Conservation (phyloP, 768 basidiomycete species). For the Lactarius vividus region DNA sequence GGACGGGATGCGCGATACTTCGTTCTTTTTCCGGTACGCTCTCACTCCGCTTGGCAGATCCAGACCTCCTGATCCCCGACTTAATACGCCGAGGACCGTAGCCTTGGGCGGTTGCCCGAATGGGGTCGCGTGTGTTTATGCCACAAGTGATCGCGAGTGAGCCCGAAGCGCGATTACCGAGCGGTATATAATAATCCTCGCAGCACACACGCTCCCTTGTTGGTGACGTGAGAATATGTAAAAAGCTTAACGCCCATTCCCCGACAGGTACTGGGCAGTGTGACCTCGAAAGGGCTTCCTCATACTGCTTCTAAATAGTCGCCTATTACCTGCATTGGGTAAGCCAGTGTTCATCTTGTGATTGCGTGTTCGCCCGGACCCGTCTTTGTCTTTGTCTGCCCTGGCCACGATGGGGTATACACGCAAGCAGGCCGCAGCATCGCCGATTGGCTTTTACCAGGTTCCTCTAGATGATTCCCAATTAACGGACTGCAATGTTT, state of each 20-base stretch:
- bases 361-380: constrained; percentile 16
- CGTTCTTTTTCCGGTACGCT: neutral
- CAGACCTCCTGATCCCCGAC: constrained; percentile 10
- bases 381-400: constrained; percentile 11
- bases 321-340: constrained; percentile 20
- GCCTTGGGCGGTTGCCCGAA: neutral
- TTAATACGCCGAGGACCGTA: constrained; percentile 7
- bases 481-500: constrained; percentile 21
- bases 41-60: neutral
- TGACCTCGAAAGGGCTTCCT: constrained; percentile 19
- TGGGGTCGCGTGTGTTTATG: neutral
- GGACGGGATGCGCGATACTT: neutral
- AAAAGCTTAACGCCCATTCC: constrained; percentile 25
- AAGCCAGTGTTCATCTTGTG: constrained; percentile 22
- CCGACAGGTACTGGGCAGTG: constrained; percentile 18
- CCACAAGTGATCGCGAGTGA: neutral
- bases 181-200: constrained; percentile 2
- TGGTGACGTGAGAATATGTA: constrained; percentile 25
- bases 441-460: constrained; percentile 19
- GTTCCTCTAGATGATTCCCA: constrained; percentile 25
- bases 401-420: constrained; percentile 13
- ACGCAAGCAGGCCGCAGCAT: constrained; percentile 16
- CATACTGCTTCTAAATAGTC: constrained; percentile 22
- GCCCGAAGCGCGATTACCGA: neutral
- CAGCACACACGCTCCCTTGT: constrained; percentile 7